Conservation (phyloP, 169 alveolate genomes). For the Cystoisospora suis region DNA sequence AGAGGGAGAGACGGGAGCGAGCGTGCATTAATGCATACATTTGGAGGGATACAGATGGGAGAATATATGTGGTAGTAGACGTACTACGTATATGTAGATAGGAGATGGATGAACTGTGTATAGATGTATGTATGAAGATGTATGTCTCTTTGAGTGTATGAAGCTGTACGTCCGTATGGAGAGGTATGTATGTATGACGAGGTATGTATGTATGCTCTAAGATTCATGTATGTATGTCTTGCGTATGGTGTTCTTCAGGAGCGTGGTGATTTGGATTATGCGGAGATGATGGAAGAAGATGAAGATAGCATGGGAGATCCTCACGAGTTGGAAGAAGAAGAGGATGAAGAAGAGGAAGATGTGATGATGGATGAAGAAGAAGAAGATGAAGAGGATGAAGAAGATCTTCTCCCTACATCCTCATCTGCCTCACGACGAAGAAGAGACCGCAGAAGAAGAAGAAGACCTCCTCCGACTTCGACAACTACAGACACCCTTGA, state of each 20-base stretch:
- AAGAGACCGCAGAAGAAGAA: no score
- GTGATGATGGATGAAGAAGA: background rate
- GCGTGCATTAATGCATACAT: no score
- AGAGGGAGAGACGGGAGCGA: no score
- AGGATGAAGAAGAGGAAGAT: slow-evolving; percentile 14
- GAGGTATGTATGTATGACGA: background rate
- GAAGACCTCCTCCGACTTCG: no score
- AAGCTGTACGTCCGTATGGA: background rate
- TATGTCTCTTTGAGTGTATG: background rate
- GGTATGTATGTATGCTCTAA: background rate
- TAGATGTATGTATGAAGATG: background rate
- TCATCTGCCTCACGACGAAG: no score
- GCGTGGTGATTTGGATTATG: slow-evolving; percentile 16
- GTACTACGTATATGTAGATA: no score
- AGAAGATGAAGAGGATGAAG: no score
- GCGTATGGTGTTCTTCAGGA: background rate
- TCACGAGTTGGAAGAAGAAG: no score
- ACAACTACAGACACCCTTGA: no score
- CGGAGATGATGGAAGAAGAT: background rate
- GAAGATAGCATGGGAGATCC: no score
- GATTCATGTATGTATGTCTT: background rate
- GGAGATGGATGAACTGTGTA: background rate
- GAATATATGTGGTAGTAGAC: background rate
- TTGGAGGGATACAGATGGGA: background rate
- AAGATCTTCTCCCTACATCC: no score